These are phyloP conservation scores for Lithocarpus polystachyus DNA, from an alignment of 306 rosid genomes.

Conservation along the genomic window DNA sequence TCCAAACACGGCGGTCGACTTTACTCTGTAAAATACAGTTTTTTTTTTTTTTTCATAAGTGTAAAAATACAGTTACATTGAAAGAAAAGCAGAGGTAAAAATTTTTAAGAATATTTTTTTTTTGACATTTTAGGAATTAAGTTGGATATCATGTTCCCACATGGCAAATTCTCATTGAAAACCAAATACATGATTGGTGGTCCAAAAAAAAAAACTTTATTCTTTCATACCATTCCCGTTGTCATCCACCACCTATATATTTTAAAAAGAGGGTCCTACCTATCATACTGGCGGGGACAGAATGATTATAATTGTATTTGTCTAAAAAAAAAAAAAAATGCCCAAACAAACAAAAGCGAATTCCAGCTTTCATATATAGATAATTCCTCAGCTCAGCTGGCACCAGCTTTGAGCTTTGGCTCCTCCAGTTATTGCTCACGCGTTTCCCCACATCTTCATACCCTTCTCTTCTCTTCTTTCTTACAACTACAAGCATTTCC, in stretches of 20 bases:
- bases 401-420: constrained; percentile 46
- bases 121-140: background rate
- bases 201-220: constrained; percentile 52
- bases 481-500: background rate
- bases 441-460: constrained; percentile 39
- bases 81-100: background rate
- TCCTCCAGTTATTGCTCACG: constrained; percentile 47
- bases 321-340: background rate
- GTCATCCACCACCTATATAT: constrained; percentile 60
- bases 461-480: background rate
- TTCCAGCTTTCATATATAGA: constrained; percentile 49
- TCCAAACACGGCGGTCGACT: too few species aligned
- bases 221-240: constrained; percentile 52
- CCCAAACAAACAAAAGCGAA: constrained; percentile 43
- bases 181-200: constrained; percentile 53
- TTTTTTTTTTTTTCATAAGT: too few species aligned
- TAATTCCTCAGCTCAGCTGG: constrained; percentile 41
- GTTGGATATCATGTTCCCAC: constrained; percentile 16
- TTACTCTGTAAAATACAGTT: background rate
- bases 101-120: background rate
- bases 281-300: constrained; percentile 4
- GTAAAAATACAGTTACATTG: too few species aligned
- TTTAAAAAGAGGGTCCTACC: constrained; percentile 40
- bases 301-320: constrained; percentile 28
- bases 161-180: constrained; percentile 27